phyloP scores from a whole-genome alignment of 2,329 filamentous ascomycete genomes.

The Esteya vermicola region DNA sequence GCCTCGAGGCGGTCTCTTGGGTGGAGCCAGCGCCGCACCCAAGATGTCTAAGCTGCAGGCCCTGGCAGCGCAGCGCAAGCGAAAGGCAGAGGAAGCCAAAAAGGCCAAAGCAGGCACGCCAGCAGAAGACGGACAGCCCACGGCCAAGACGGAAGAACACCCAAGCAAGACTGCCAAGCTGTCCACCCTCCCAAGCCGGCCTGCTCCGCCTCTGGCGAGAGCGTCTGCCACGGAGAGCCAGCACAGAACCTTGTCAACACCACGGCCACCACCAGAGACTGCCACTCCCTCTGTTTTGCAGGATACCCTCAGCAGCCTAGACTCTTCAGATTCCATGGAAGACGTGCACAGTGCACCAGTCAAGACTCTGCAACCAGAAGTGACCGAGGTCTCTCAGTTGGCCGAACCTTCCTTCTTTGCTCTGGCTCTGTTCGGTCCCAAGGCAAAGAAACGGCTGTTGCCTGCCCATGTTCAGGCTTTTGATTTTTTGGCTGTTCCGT shows the following conservation, averaged over 20 bases:
- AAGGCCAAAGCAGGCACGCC: slow-evolving; percentile 13
- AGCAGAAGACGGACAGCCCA: background rate
- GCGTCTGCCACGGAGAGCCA: background rate
- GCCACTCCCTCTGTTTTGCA: background rate
- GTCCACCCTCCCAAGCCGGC: slow-evolving; percentile 5
- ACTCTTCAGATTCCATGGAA: background rate
- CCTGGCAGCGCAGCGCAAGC: slow-evolving; percentile 72
- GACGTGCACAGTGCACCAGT: background rate
- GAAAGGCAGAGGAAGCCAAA: slow-evolving; percentile 56
- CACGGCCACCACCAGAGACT: background rate
- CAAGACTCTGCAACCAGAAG: background rate
- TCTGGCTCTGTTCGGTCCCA: slow-evolving; percentile 34
- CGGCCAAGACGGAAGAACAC: slow-evolving; percentile 13
- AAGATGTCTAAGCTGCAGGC: slow-evolving; percentile 87
- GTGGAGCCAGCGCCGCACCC: slow-evolving; percentile 51
- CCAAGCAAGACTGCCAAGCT: slow-evolving; percentile 9
- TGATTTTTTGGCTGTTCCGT: slow-evolving; percentile 29
- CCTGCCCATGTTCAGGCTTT: slow-evolving; percentile 13
- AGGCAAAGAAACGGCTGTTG: slow-evolving; percentile 10
- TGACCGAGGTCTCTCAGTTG: slow-evolving; percentile 5
- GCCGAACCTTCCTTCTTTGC: slow-evolving; percentile 42
- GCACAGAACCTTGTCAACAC: background rate
- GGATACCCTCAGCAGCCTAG: background rate
- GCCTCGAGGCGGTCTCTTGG: slow-evolving; percentile 56
- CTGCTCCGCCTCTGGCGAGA: background rate